Percentiles rank a stretch among this genome's conserved stretches.
phyloP scores from a whole-genome alignment of 306 rosid genomes.

The Lathyrus aphaca region DNA sequence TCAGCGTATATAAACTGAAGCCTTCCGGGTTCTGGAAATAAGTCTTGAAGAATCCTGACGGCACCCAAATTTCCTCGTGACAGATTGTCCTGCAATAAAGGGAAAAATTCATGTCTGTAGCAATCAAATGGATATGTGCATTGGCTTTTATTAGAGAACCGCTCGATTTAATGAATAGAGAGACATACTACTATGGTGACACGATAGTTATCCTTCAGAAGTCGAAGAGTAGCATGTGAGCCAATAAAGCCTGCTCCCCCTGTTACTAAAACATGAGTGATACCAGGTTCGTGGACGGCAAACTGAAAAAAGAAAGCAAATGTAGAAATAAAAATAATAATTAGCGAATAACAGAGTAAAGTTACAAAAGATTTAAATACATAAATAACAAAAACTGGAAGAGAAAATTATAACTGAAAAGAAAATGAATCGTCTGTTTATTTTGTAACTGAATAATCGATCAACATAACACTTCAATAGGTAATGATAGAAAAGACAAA shows the following conservation, averaged over 20 bases:
- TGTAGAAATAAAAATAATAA: slow-evolving; percentile 10
- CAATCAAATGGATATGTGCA: slow-evolving; percentile 14
- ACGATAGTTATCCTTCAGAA: slow-evolving; percentile 75
- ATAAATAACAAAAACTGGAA: background rate
- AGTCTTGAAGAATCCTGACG: slow-evolving; percentile 69
- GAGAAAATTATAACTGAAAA: slow-evolving; percentile 15
- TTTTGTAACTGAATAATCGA: background rate
- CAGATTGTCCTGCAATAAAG: slow-evolving; percentile 73
- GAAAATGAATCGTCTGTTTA: background rate
- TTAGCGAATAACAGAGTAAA: slow-evolving; percentile 24
- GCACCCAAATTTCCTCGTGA: slow-evolving; percentile 97
- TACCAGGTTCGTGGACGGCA: slow-evolving; percentile 64
- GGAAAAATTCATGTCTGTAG: slow-evolving; percentile 28
- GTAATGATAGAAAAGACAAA: background rate
- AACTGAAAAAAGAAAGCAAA: slow-evolving; percentile 57
- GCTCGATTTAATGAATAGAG: slow-evolving; percentile 27
- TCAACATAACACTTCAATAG: background rate
- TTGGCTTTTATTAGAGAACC: slow-evolving; percentile 28
- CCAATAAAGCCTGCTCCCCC: slow-evolving; percentile 99
- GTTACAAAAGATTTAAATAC: background rate
- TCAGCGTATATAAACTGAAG: slow-evolving; percentile 94
- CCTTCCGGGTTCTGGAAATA: slow-evolving; percentile 87
- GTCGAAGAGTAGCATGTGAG: slow-evolving; percentile 87
- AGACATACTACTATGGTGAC: slow-evolving; percentile 88
- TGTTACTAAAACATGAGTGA: slow-evolving; percentile 89